Conservation (phyloP, 176 grass and related monocot species). For the Oryza glumipatula region DNA sequence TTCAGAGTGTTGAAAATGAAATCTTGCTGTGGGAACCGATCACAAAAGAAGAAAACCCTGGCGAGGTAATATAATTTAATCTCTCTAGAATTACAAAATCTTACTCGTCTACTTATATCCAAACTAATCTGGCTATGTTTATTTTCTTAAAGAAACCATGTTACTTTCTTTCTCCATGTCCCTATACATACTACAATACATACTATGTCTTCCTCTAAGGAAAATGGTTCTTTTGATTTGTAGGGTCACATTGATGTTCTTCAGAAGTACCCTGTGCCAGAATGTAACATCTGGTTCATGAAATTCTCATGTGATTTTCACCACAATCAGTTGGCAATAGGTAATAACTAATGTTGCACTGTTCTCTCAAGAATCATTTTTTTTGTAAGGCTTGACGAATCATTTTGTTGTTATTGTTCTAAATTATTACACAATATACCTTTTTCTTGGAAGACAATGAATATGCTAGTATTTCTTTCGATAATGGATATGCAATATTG, state of each 20-base stretch:
- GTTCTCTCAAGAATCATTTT: background rate
- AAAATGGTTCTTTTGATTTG: slow-evolving; percentile 24
- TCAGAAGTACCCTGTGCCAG: slow-evolving; percentile 97
- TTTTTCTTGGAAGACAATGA: background rate
- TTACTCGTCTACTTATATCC: slow-evolving; percentile 1
- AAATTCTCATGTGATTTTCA: slow-evolving; percentile 99
- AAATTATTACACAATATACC: slow-evolving; percentile 6
- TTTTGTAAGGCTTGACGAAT: background rate
- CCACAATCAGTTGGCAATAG: slow-evolving; percentile 91
- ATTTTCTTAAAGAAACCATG: background rate
- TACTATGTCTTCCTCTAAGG: slow-evolving; percentile 13
- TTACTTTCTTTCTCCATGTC: slow-evolving; percentile 26
- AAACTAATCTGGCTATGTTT: slow-evolving; percentile 2
- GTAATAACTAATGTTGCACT: slow-evolving; percentile 45
- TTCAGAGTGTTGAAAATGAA: slow-evolving; percentile 97
- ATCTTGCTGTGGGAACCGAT: slow-evolving; percentile 93
- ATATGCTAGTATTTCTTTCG: background rate
- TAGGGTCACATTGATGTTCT: slow-evolving; percentile 89
- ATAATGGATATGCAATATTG: background rate
- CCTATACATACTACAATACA: slow-evolving; percentile 1
- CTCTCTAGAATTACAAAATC: slow-evolving; percentile 1
- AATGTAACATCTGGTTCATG: slow-evolving; percentile 97
- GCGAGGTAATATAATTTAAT: slow-evolving; percentile 69
- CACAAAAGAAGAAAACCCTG: slow-evolving; percentile 81
- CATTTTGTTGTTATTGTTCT: background rate